Evolutionary conservation across 129 eudicot genomes (phyloP).

Genomic region (Arctium minus): DNA sequence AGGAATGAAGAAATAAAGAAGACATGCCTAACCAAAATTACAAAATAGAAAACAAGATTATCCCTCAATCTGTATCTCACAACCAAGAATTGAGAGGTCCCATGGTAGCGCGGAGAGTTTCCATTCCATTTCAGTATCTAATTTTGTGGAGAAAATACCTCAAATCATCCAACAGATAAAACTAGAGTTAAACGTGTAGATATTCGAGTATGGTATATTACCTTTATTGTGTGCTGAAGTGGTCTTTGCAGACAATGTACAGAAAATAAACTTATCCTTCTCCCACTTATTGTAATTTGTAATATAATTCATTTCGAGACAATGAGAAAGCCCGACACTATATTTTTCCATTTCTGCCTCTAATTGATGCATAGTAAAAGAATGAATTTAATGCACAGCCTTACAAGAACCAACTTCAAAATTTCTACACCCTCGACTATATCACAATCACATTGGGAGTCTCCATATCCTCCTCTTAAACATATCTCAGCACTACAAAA

Average conservation of each 20-base stretch:
- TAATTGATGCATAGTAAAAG: background rate
- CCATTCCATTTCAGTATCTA: background rate
- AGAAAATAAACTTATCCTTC: background rate
- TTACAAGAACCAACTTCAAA: background rate
- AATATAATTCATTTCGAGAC: background rate
- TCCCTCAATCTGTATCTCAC: background rate
- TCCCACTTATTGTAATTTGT: background rate
- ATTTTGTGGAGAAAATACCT: background rate
- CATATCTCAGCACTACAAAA: no score
- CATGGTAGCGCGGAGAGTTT: background rate
- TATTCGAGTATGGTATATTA: background rate
- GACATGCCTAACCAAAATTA: background rate
- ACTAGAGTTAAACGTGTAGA: background rate
- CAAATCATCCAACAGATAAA: background rate
- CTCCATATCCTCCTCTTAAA: no score
- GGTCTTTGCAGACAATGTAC: background rate
- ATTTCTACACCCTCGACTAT: background rate
- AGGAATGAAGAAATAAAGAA: background rate
- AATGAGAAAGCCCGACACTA: background rate
- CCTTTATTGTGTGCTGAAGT: background rate
- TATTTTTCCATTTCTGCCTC: background rate
- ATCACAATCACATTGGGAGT: no score
- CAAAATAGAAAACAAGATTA: background rate
- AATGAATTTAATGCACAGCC: background rate
- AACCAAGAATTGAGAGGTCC: background rate